phyloP scores from a whole-genome alignment of 345 rosid genomes.

The Anacardium occidentale region DNA sequence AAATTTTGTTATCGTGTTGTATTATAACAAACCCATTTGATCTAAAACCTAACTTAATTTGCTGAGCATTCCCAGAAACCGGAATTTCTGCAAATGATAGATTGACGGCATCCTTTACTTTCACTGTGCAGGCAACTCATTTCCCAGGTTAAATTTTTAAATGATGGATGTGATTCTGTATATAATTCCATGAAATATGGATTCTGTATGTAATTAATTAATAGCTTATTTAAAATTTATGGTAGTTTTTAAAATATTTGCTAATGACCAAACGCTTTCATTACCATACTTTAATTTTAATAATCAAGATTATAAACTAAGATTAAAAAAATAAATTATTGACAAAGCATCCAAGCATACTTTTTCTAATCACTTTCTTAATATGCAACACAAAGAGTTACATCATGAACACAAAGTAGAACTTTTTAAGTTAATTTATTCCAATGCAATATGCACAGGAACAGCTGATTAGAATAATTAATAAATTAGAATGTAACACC shows the following conservation, averaged over 20 bases:
- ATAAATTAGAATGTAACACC: too few relatives aligned
- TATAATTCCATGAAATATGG: not conserved
- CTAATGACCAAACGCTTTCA: not conserved
- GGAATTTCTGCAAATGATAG: too few relatives aligned
- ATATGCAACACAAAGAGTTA: conserved; percentile 3
- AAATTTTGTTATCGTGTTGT: too few relatives aligned
- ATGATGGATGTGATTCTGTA: not conserved
- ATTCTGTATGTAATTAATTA: not conserved
- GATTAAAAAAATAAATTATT: not conserved
- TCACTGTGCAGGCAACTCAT: too few relatives aligned
- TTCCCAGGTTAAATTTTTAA: too few relatives aligned
- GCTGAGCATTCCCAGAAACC: too few relatives aligned
- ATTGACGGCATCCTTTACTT: too few relatives aligned
- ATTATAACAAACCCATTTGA: too few relatives aligned
- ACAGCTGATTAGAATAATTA: not conserved
- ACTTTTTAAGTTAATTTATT: not conserved
- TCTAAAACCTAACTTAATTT: too few relatives aligned
- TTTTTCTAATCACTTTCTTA: conserved; percentile 1
- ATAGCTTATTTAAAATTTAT: not conserved
- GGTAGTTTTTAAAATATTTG: not conserved
- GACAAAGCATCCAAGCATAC: conserved; percentile 12
- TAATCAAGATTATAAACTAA: not conserved
- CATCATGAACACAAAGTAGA: conserved; percentile 2
- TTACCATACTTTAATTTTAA: not conserved
- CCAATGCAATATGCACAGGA: not conserved